Evolutionary conservation across 768 basidiomycete species (phyloP).

Genomic region (Clitopilus hobsonii): DNA sequence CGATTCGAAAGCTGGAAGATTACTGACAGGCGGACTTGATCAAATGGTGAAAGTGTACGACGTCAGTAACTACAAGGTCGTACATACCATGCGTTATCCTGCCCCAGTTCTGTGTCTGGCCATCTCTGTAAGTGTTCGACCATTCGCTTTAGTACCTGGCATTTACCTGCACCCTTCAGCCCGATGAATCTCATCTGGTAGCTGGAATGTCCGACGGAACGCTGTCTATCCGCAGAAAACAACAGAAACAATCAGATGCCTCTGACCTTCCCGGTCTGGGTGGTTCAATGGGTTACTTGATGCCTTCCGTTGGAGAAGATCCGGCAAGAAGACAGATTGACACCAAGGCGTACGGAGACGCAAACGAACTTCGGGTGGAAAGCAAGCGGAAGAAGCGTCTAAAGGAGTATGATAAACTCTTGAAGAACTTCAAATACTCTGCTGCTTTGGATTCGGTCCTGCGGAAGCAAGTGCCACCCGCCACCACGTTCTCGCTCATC

Average conservation of each 20-base stretch:
- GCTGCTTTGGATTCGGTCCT: slow-evolving; percentile 92
- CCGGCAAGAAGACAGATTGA: slow-evolving; percentile 37
- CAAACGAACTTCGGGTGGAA: slow-evolving; percentile 77
- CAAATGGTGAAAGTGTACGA: slow-evolving; percentile 99
- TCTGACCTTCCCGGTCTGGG: background rate
- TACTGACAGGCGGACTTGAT: slow-evolving; percentile 89
- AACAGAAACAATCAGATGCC: slow-evolving; percentile 64
- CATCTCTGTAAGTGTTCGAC: slow-evolving; percentile 78
- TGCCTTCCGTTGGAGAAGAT: slow-evolving; percentile 54
- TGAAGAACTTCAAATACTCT: slow-evolving; percentile 92
- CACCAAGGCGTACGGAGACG: slow-evolving; percentile 51
- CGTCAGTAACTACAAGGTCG: slow-evolving; percentile 87
- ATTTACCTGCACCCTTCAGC: slow-evolving; percentile 50
- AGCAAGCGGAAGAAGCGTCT: slow-evolving; percentile 64
- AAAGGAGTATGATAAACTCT: slow-evolving; percentile 81
- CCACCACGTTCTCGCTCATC: slow-evolving; percentile 84
- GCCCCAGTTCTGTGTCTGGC: slow-evolving; percentile 88
- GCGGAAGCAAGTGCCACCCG: slow-evolving; percentile 81
- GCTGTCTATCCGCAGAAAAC: slow-evolving; percentile 90
- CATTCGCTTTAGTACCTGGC: background rate
- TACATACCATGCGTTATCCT: slow-evolving; percentile 98
- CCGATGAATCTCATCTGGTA: slow-evolving; percentile 94
- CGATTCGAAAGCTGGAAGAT: slow-evolving; percentile 66
- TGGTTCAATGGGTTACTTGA: slow-evolving; percentile 4
- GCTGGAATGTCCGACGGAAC: slow-evolving; percentile 99